Base-by-base conservation (phyloP, 208 protist genomes). In the Leishmania gerbilli region DNA sequence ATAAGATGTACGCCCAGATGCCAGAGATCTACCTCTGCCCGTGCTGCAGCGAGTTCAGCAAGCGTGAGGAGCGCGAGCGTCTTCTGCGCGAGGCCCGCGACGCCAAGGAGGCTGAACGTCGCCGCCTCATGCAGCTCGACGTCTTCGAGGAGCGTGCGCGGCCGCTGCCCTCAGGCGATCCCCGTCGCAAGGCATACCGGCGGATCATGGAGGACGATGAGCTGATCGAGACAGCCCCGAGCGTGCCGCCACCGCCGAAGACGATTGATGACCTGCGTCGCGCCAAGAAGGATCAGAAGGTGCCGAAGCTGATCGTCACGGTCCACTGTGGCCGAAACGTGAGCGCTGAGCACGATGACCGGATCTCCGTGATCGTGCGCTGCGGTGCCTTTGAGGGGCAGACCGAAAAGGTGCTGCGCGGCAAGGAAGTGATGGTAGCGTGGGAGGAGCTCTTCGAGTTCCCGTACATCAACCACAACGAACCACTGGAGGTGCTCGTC, bases 391-490 rank as follows among this genome's bases (percentile, higher is more conserved):
- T 97, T 88, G 95, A 97, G 79, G 95, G 95, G 34, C 93, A 93
- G 77, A 97, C 95, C 3, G 92, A 92, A 53, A 94, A 95, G 85
- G 88, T 96, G 56, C 88, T 86, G 19, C 95, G 92, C 55, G 93
- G 93, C 58, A 91, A 88, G 75, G 92, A 87, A 49, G 74, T 86
- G 9, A 75, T 86, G 60, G 94, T 88, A 40, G 92, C 91, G 49
- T 97, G 95, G 95, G 95, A 96, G 69, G 95, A 96, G 85, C 92
- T 95, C 55, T 97, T 97, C 79, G 92, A 95, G 72, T 97, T 97
- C 80, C 92, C 94, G 7, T 97, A 96, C 87, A 90, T 91, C 58
- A 95, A 94, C 86, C 40, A 88, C n/a, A 87, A 92, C 55, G 91
- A 95, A 75, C 88, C 87, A 3, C 87, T 97, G 34, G 92, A 96